Evolutionary conservation across 2,329 filamentous ascomycete genomes (phyloP), one percentile per base, ranked within the genome.

Genomic region (Cladorrhinum sp.): DNA sequence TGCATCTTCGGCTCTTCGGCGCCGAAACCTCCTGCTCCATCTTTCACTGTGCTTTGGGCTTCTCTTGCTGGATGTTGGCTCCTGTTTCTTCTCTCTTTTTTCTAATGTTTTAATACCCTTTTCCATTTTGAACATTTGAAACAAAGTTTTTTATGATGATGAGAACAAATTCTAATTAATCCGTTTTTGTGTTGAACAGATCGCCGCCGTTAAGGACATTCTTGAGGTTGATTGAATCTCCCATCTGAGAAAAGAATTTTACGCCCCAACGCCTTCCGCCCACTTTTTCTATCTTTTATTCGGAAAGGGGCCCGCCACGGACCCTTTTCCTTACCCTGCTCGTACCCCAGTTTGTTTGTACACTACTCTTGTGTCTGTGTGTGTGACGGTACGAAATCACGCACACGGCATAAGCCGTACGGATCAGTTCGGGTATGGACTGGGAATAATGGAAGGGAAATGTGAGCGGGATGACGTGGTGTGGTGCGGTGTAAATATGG

Each of bases 111-210:
- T 38, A 23, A 24, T 49, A 27, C 23, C 29, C 29, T 38, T 54
- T 54, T 41, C 25, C 25, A 10, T 54, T 36, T 32, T n/a, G n/a
- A 18, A 4, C 36, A 12, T 22, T 55, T 38, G 24, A 36, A 12
- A 41, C 53, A 45, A 22, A 48, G 20, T 12, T 24, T 24, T 23
- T 50, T 50, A n/a, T 27, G 12, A 24, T 50, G 24, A 22, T 23
- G n/a, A 38, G 52, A 56, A 49, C 53, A 49, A 29, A 20, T 49
- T 16, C 53, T 56, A 20, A 56, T 56, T 56, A 56, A 56, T 56
- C 32, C 7, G 2, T 49, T 56, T 49, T 10, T 32, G 32, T 49
- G 52, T 56, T 22, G 10, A 38, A 45, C 53, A 56, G 53, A 56
- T 56, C 53, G 38, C 38, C 53, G 53, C 53, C 53, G 38, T 49